phyloP scores from a whole-genome alignment of 148 eudicot genomes.

The Drosera capensis region DNA sequence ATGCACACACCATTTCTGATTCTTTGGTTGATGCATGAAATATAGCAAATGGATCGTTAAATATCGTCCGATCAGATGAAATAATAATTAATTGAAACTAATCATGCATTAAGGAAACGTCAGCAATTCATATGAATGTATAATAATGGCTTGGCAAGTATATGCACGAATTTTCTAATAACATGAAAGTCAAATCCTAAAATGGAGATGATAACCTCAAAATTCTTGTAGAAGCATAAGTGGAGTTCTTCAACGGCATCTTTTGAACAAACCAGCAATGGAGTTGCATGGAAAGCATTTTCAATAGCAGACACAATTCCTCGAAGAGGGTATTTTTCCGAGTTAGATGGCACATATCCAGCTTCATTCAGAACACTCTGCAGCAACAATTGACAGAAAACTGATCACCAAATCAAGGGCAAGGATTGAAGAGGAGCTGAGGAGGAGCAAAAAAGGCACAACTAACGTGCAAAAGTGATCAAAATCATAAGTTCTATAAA shows the following conservation, averaged over 20 bases:
- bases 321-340: constrained; percentile 80
- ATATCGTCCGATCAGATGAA: no score
- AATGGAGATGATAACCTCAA: constrained; percentile 38
- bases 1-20: no score
- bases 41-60: no score
- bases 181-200: background rate
- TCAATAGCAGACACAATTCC: constrained; percentile 74
- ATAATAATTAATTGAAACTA: no score
- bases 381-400: constrained; percentile 2
- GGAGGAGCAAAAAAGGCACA: background rate
- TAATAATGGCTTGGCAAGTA: constrained; percentile 13
- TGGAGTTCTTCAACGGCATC: constrained; percentile 63
- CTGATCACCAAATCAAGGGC: background rate
- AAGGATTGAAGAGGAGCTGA: background rate
- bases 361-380: constrained; percentile 72
- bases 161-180: background rate
- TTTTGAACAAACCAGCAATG: constrained; percentile 42
- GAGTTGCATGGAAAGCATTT: constrained; percentile 80
- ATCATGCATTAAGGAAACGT: no score
- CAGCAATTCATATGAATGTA: no score
- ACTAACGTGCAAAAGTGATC: no score
- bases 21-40: no score
- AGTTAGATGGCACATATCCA: constrained; percentile 79
- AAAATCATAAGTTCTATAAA: no score
- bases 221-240: constrained; percentile 80